A percentile compares a stretch with the other conserved stretches of the same genome.
Conservation (phyloP, 116 monocot genomes). For the Zostera marina region DNA sequence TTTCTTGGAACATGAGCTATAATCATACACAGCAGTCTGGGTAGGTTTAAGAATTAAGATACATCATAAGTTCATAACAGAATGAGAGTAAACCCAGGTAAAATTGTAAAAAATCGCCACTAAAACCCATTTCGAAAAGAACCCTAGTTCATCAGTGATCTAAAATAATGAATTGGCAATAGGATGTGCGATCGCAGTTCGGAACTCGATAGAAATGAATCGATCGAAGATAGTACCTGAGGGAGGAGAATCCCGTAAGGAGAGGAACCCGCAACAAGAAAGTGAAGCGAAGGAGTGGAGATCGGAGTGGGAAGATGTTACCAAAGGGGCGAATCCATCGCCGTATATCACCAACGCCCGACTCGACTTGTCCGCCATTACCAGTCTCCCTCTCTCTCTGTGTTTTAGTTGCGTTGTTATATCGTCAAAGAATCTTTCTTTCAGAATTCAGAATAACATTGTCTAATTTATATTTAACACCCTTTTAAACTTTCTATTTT, state of each 20-base stretch:
- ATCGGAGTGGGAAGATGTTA: constrained; percentile 30
- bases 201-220: not conserved
- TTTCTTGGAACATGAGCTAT: too few species aligned
- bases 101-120: too few species aligned
- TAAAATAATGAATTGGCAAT: not conserved
- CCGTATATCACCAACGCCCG: constrained; percentile 68
- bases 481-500: too few species aligned
- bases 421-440: not conserved
- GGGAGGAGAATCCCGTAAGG: constrained; percentile 32
- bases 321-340: constrained; percentile 41
- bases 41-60: too few species aligned
- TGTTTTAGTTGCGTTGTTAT: not conserved
- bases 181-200: not conserved
- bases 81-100: too few species aligned
- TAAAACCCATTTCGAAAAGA: too few species aligned
- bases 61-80: too few species aligned
- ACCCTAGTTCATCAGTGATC: too few species aligned
- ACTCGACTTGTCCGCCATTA: constrained; percentile 96
- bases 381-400: not conserved
- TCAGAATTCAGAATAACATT: too few species aligned
- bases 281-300: constrained; percentile 71
- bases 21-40: too few species aligned
- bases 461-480: too few species aligned
- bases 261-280: constrained; percentile 69
- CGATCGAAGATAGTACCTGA: constrained; percentile 1